A percentile compares a stretch with the other conserved stretches of the same genome.
These are phyloP conservation scores for Lachnellula hyalina DNA, from an alignment of 2,329 filamentous ascomycete species.

Conservation along the genomic window DNA sequence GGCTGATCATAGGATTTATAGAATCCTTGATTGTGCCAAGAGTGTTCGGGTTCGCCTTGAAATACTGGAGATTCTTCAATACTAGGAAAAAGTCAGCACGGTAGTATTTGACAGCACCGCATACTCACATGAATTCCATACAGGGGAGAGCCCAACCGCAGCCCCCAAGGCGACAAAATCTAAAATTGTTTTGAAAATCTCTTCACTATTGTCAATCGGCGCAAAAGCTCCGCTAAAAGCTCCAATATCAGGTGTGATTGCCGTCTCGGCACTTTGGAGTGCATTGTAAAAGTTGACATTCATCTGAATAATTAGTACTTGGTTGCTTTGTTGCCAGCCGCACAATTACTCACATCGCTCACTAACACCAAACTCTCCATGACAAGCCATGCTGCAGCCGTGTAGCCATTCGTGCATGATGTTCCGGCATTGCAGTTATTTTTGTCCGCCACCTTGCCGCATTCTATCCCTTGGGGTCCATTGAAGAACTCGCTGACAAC, in stretches of 20 bases:
- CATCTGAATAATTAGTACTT: not conserved
- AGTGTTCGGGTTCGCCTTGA: not conserved
- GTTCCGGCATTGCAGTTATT: not conserved
- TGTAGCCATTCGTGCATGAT: not conserved
- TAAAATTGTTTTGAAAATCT: not conserved
- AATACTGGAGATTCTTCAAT: not conserved
- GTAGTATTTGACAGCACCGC: not conserved
- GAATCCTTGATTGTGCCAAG: not conserved
- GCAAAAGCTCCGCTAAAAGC: not conserved
- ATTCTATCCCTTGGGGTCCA: not conserved
- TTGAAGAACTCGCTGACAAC: not conserved
- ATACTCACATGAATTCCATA: not conserved
- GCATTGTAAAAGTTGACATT: constrained; percentile 1
- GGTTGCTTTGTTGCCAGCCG: not conserved
- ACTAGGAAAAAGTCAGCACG: not conserved
- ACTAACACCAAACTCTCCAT: not conserved
- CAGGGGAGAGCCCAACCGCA: not conserved
- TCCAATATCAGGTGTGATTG: not conserved
- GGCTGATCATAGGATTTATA: not conserved
- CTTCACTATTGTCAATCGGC: not conserved
- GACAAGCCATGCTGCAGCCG: not conserved
- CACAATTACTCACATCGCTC: not conserved
- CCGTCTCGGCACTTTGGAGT: not conserved
- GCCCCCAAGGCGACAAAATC: not conserved
- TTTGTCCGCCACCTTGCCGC: not conserved